Conservation (phyloP, 1,139 yeast species). For the Suhomyces bribrorum region DNA sequence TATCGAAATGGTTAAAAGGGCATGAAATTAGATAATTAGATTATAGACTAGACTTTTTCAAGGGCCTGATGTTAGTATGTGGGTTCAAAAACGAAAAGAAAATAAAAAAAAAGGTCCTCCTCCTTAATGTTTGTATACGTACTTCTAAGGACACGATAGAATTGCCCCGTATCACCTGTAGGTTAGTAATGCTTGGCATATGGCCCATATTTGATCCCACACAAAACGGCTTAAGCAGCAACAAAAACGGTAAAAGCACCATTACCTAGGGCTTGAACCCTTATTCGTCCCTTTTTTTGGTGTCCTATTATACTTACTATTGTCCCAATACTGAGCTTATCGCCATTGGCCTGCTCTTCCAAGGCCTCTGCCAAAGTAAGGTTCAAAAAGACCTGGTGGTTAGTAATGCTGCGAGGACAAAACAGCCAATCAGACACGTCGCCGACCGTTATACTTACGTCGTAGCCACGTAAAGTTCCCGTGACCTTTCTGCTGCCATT, state of each 20-base stretch:
- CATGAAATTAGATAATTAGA: constrained; percentile 10
- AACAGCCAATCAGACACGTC: neutral
- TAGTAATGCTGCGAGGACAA: constrained; percentile 21
- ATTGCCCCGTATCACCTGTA: constrained; percentile 57
- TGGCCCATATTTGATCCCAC: no score
- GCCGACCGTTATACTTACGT: constrained; percentile 41
- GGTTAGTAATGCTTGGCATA: constrained; percentile 31
- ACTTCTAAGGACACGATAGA: constrained; percentile 60
- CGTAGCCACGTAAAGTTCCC: constrained; percentile 79
- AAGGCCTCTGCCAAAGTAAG: constrained; percentile 73
- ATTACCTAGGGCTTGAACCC: no score
- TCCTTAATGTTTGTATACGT: constrained; percentile 22
- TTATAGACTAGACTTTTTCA: constrained; percentile 21
- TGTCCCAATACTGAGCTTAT: constrained; percentile 56
- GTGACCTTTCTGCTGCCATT: constrained; percentile 73
- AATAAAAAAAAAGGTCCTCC: neutral
- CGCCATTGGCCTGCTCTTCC: constrained; percentile 56
- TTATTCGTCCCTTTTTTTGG: neutral
- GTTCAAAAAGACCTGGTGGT: constrained; percentile 57
- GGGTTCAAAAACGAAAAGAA: neutral
- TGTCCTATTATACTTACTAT: constrained; percentile 34
- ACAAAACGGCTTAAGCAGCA: no score
- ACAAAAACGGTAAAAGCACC: no score
- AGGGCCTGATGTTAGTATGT: constrained; percentile 22
- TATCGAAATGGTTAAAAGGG: constrained; percentile 61